Base-by-base conservation (phyloP, 768 basidiomycete species). In the Pholiota molesta region DNA sequence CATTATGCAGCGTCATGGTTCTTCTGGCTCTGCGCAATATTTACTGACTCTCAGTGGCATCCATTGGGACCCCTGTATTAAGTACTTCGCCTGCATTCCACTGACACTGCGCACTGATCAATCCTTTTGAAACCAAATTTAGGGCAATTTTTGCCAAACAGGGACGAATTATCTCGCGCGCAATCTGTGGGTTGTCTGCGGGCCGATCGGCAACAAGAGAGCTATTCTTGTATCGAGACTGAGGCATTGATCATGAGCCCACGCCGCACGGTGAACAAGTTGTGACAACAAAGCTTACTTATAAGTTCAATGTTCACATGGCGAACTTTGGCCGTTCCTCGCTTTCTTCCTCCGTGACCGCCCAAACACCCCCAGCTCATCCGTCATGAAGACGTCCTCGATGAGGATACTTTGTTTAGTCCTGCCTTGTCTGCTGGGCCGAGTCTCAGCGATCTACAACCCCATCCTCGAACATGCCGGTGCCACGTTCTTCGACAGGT, bases 401-500 rank as follows among this genome's bases (percentile, higher is more conserved):
- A 6, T 33, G 31, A 21, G 19, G 33, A 23, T 39, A 11, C 57
- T 58, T 14, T 49, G 6, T 19, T 19, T 49, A 28, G 37, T 49
- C 21, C 13, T 61, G 14, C 40, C 62, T 17, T 59, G 52, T 31
- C 58, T 63, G 5, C 39, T 59, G 1, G 33, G 61, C 3, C 51
- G 45, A 6, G 65, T 57, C 31, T 49, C 45, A 29, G 66, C 63
- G 23, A 19, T 62, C 13, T 83, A 81, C 67, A 64, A 71, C 33
- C 71, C 84, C 10, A 49, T 81, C 7, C 78, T 71, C 10, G 79
- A 80, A 39, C 81, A 86, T 66, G 68, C 78, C 14, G 86, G 86
- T 0, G 40, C 61, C 1, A 75, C 72, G 0, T 89, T 89, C 71
- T 88, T 87, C 63, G 72, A 84, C 59, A 69, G 75, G 2, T 88